Percentiles rank a stretch among this genome's conserved stretches.
phyloP scores from a whole-genome alignment of 257 asterid genomes.

The Nicotiana tabacum region DNA sequence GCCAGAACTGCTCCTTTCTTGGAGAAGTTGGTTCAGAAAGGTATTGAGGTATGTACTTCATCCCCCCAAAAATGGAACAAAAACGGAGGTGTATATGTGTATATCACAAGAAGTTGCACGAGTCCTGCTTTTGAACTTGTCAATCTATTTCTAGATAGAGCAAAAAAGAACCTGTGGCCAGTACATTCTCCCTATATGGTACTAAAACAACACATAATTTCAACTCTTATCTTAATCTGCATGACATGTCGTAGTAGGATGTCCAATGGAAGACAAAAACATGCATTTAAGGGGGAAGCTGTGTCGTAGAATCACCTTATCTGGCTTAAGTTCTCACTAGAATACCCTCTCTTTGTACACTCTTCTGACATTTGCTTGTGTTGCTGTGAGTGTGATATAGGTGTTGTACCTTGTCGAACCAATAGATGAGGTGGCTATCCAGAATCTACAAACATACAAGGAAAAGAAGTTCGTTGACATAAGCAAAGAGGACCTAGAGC shows the following conservation, averaged over 20 bases:
- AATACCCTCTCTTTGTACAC: background rate
- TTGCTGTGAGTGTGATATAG: constrained; percentile 26
- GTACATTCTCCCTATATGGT: background rate
- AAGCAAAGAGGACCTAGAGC: constrained; percentile 97
- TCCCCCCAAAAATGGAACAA: background rate
- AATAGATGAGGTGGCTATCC: constrained; percentile 91
- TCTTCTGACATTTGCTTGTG: constrained; percentile 8
- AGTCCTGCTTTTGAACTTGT: background rate
- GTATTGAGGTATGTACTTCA: constrained; percentile 61
- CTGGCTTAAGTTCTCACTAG: background rate
- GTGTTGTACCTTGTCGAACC: constrained; percentile 89
- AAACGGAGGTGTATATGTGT: background rate
- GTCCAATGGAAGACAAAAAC: background rate
- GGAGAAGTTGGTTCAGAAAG: constrained; percentile 89
- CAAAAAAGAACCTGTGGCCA: background rate
- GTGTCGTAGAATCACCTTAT: background rate
- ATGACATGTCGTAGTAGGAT: background rate
- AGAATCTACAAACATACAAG: constrained; percentile 91
- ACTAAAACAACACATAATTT: background rate
- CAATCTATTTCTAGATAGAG: background rate
- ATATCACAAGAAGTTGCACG: background rate
- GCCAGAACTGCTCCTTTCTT: constrained; percentile 94
- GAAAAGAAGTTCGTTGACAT: constrained; percentile 95
- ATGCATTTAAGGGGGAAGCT: background rate
- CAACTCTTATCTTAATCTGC: background rate